Conservation (phyloP, 176 grass and related monocot species). For the Areca catechu region DNA sequence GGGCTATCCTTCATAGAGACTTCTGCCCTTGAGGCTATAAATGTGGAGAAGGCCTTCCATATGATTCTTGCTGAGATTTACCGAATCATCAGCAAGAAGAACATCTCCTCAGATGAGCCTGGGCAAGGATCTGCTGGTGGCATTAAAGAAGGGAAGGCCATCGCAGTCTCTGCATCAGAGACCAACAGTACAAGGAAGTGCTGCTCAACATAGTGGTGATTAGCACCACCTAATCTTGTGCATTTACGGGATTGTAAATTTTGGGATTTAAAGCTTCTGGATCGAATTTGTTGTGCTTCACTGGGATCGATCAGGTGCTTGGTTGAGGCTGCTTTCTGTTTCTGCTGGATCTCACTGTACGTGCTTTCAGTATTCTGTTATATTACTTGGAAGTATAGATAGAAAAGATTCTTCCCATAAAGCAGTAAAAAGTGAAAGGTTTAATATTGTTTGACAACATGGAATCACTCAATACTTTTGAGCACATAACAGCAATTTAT, state of each 20-base stretch:
- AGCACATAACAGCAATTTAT: too few relatives aligned
- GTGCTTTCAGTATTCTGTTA: too few relatives aligned
- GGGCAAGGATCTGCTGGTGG: neutral
- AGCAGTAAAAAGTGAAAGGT: too few relatives aligned
- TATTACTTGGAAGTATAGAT: too few relatives aligned
- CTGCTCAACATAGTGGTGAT: neutral
- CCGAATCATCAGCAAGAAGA: conserved; percentile 9
- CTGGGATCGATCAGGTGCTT: too few relatives aligned
- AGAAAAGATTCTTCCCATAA: too few relatives aligned
- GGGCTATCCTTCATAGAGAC: conserved; percentile 5
- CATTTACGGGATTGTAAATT: neutral
- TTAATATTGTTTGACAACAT: too few relatives aligned
- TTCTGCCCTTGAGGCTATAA: conserved; percentile 4
- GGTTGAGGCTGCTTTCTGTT: too few relatives aligned
- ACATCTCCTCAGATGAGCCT: neutral
- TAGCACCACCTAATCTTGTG: neutral
- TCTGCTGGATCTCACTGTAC: too few relatives aligned
- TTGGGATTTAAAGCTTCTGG: neutral
- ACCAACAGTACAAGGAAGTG: neutral
- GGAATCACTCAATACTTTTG: too few relatives aligned
- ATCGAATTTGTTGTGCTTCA: too few relatives aligned
- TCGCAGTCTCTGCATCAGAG: neutral
- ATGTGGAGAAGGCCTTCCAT: conserved; percentile 14
- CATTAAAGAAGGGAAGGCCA: conserved; percentile 1
- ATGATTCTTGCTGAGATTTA: conserved; percentile 10